phyloP scores from a whole-genome alignment of 108 stramenopile genomes.

The Epipyxis sp. region DNA sequence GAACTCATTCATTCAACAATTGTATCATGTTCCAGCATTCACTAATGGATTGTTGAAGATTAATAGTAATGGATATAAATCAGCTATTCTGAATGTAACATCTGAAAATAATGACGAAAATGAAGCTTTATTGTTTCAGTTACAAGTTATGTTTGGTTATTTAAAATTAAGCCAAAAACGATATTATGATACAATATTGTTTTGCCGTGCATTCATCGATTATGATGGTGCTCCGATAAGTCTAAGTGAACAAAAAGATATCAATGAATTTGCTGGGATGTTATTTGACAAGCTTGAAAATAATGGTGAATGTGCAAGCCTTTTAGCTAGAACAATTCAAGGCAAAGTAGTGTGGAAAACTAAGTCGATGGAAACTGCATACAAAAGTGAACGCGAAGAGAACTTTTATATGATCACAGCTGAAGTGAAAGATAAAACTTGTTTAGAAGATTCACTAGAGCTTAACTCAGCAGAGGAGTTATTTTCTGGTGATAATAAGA shows the following conservation, averaged over 20 bases:
- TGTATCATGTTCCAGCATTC: constrained; percentile 37
- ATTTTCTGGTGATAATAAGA: constrained; percentile 33
- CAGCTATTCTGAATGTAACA: no score
- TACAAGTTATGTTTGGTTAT: constrained; percentile 42
- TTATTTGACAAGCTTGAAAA: constrained; percentile 49
- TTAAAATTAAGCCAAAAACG: constrained; percentile 24
- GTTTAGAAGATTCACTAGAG: constrained; percentile 32
- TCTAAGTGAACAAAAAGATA: constrained; percentile 43
- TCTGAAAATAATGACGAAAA: not conserved
- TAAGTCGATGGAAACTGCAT: constrained; percentile 32
- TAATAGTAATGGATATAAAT: no score
- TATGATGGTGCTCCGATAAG: constrained; percentile 24
- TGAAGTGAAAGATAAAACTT: constrained; percentile 36
- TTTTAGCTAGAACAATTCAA: constrained; percentile 39
- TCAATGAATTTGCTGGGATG: constrained; percentile 54
- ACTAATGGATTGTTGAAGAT: constrained; percentile 36
- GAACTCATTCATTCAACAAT: constrained; percentile 63
- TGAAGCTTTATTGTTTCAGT: constrained; percentile 18
- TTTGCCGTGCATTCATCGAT: constrained; percentile 39
- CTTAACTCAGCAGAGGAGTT: constrained; percentile 31
- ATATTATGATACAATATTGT: constrained; percentile 22
- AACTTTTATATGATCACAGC: constrained; percentile 26
- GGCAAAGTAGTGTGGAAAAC: constrained; percentile 50
- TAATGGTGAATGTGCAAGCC: constrained; percentile 36
- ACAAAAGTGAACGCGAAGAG: constrained; percentile 33